Evolutionary conservation across 805 yeast genomes (phyloP).

Genomic region (Starmerella stellata): DNA sequence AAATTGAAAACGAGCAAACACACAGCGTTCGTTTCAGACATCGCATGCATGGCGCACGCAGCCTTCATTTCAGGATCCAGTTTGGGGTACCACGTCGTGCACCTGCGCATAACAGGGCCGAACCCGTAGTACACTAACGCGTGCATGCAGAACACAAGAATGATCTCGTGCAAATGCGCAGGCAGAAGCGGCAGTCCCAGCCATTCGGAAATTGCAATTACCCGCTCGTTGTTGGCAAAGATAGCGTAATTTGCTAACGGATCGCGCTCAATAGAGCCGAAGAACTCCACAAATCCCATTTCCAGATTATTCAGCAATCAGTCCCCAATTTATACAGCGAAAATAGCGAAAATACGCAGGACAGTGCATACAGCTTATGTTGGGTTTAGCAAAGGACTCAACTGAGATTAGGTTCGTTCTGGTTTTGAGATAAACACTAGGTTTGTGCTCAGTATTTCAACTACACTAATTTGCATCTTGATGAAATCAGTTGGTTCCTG

Average conservation of each 20-base stretch:
- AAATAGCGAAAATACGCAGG: too few species aligned
- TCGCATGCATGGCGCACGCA: slow-evolving; percentile 80
- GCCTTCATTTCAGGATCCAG: slow-evolving; percentile 40
- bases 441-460: too few species aligned
- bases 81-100: slow-evolving; percentile 35
- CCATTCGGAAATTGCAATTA: slow-evolving; percentile 2
- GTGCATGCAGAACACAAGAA: slow-evolving; percentile 43
- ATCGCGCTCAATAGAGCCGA: slow-evolving; percentile 6
- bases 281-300: slow-evolving; percentile 1
- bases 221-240: neutral
- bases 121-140: slow-evolving; percentile 35
- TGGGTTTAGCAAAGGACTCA: too few species aligned
- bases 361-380: too few species aligned
- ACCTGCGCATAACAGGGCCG: slow-evolving; percentile 28
- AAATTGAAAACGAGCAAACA: slow-evolving; percentile 39
- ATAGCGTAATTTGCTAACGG: slow-evolving; percentile 8
- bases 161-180: slow-evolving; percentile 44
- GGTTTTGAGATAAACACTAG: too few species aligned
- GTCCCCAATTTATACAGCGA: too few species aligned
- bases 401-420: too few species aligned
- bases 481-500: too few species aligned
- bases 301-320: too few species aligned
- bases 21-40: slow-evolving; percentile 67
- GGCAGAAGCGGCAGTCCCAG: slow-evolving; percentile 20
- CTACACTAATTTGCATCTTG: too few species aligned